Evolutionary conservation across 2,329 filamentous ascomycete genomes (phyloP).

Genomic region (Alternaria ventricosa): DNA sequence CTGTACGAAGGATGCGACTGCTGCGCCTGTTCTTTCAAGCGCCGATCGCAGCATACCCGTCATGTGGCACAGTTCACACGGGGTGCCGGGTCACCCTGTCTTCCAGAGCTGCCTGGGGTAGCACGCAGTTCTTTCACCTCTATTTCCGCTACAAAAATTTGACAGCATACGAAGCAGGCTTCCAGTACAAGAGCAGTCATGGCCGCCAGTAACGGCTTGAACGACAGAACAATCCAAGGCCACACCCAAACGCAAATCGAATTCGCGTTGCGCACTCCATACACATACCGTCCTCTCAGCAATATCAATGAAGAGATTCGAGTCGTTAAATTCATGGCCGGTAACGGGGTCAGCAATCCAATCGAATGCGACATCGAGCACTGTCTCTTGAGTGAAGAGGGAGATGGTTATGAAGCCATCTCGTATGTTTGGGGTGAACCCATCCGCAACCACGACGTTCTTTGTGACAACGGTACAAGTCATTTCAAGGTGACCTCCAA

Average conservation of each 20-base stretch:
- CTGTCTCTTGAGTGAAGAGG: not conserved
- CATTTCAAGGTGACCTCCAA: not conserved
- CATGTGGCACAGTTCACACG: not conserved
- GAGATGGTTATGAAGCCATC: not conserved
- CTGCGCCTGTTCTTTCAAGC: not conserved
- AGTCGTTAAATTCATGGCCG: not conserved
- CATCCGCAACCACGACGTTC: not conserved
- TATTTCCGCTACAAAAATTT: not conserved
- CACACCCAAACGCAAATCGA: not conserved
- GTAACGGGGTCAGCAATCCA: not conserved
- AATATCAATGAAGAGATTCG: not conserved
- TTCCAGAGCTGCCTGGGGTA: not conserved
- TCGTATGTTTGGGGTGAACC: not conserved
- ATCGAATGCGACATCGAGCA: not conserved
- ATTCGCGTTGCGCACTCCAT: not conserved
- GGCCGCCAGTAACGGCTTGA: not conserved
- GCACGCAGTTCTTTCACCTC: not conserved
- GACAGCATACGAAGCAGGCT: not conserved
- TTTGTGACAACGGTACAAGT: not conserved
- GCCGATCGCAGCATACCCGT: not conserved
- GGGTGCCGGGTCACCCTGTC: not conserved
- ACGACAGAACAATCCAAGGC: accelerated
- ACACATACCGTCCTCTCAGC: not conserved
- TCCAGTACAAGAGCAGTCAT: accelerated
- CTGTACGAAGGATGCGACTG: not conserved